A percentile compares a stretch with the other conserved stretches of the same genome.
Conservation (phyloP, 164 flowering plant species). For the Sextonia rubra region DNA sequence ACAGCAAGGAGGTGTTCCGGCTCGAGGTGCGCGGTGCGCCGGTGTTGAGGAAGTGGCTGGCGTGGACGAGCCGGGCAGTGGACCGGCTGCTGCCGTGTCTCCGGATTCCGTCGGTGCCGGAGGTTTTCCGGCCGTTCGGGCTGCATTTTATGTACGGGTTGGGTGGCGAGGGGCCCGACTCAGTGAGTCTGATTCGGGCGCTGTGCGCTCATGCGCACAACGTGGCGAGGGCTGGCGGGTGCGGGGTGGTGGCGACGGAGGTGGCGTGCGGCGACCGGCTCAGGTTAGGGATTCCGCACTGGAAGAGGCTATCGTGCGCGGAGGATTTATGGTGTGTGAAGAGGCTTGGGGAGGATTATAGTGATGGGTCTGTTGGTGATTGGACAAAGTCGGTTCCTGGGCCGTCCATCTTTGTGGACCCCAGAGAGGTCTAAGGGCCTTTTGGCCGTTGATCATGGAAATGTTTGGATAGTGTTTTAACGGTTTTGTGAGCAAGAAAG, state of each 20-base stretch:
- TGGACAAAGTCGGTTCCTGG: slow-evolving; percentile 90
- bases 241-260: slow-evolving; percentile 85
- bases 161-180: slow-evolving; percentile 74
- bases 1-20: slow-evolving; percentile 55
- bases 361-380: slow-evolving; percentile 85
- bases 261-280: slow-evolving; percentile 71
- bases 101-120: slow-evolving; percentile 71
- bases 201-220: slow-evolving; percentile 77
- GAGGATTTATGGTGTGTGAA: slow-evolving; percentile 96
- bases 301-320: slow-evolving; percentile 74
- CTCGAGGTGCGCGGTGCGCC: slow-evolving; percentile 80
- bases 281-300: slow-evolving; percentile 68
- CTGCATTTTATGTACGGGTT: slow-evolving; percentile 72
- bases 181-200: slow-evolving; percentile 35
- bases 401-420: slow-evolving; percentile 85
- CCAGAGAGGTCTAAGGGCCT: slow-evolving; percentile 55
- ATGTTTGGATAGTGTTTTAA: background rate
- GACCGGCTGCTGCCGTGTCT: slow-evolving; percentile 73
- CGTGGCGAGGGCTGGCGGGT: slow-evolving; percentile 56
- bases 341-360: slow-evolving; percentile 70
- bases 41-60: slow-evolving; percentile 32
- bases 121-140: slow-evolving; percentile 78
- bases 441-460: no score
- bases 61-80: slow-evolving; percentile 51
- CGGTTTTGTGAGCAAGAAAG: background rate